A percentile compares a stretch with the other conserved stretches of the same genome.
These are phyloP conservation scores for Neonectria coccinea DNA, from an alignment of 2,329 filamentous ascomycete genomes.

Conservation along the genomic window DNA sequence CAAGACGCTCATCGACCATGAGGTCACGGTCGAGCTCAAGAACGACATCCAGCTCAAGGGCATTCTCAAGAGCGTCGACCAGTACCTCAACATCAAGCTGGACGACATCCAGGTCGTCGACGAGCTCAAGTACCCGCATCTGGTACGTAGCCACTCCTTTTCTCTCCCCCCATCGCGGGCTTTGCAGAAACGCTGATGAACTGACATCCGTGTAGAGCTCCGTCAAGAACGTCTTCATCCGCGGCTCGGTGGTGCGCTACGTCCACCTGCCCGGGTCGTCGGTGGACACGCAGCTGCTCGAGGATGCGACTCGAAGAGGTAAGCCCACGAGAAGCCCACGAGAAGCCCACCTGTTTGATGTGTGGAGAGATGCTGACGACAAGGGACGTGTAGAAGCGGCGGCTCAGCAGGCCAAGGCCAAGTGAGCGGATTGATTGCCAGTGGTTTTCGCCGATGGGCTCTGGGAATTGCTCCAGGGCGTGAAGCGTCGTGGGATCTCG, in stretches of 20 bases:
- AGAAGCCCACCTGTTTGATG: not conserved
- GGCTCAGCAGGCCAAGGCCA: constrained; percentile 68
- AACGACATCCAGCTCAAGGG: constrained; percentile 98
- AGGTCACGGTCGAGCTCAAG: constrained; percentile 98
- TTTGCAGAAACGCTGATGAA: constrained; percentile 13
- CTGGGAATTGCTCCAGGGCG: constrained; percentile 16
- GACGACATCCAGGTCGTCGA: constrained; percentile 95
- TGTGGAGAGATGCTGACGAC: constrained; percentile 22
- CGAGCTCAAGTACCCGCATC: constrained; percentile 92
- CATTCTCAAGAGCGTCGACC: constrained; percentile 95
- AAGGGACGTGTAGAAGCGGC: constrained; percentile 61
- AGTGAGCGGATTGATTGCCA: constrained; percentile 50
- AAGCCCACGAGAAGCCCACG: constrained; percentile 49
- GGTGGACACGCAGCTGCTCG: constrained; percentile 86
- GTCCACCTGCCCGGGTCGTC: constrained; percentile 86
- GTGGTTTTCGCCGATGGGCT: not conserved
- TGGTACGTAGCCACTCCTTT: constrained; percentile 64
- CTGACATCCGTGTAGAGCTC: constrained; percentile 62
- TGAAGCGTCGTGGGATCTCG: constrained; percentile 20
- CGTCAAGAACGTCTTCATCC: constrained; percentile 96
- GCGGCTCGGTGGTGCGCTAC: constrained; percentile 92
- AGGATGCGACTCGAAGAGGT: constrained; percentile 93
- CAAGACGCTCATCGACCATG: constrained; percentile 97
- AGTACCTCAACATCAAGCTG: constrained; percentile 99
- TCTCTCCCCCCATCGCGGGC: not conserved